These are phyloP conservation scores for Eucalyptus dawsonii DNA, from an alignment of 345 rosid genomes.

Conservation along the genomic window DNA sequence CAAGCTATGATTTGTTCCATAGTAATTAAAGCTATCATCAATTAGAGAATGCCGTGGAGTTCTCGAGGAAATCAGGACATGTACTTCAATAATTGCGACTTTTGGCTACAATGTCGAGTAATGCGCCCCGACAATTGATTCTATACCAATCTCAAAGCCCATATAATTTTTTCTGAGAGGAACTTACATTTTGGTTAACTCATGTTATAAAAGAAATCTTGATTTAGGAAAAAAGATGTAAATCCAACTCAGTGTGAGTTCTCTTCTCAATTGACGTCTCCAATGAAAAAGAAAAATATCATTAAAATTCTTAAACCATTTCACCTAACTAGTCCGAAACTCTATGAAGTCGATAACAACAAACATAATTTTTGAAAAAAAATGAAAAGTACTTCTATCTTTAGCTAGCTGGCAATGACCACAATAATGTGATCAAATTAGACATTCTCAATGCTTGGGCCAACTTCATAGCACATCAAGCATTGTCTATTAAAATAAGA, in stretches of 20 bases:
- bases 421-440: not conserved
- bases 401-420: not conserved
- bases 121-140: not conserved
- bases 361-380: not conserved
- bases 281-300: not conserved
- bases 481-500: not conserved
- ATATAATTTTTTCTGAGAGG: not conserved
- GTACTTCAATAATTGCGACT: not conserved
- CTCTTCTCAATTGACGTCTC: not conserved
- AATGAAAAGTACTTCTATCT: not conserved
- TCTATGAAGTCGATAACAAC: fast-evolving
- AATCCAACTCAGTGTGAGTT: not conserved
- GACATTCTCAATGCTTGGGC: not conserved
- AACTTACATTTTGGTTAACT: not conserved
- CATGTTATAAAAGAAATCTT: not conserved
- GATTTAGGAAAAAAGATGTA: not conserved
- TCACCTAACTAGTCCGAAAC: not conserved
- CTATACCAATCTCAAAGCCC: not conserved
- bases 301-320: not conserved
- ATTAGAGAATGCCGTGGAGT: not conserved
- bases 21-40: not conserved
- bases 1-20: not conserved
- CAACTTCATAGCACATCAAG: not conserved
- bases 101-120: not conserved
- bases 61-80: not conserved